Evolutionary conservation across 768 basidiomycete genomes (phyloP).

Genomic region (Cystobasidium onofrii): DNA sequence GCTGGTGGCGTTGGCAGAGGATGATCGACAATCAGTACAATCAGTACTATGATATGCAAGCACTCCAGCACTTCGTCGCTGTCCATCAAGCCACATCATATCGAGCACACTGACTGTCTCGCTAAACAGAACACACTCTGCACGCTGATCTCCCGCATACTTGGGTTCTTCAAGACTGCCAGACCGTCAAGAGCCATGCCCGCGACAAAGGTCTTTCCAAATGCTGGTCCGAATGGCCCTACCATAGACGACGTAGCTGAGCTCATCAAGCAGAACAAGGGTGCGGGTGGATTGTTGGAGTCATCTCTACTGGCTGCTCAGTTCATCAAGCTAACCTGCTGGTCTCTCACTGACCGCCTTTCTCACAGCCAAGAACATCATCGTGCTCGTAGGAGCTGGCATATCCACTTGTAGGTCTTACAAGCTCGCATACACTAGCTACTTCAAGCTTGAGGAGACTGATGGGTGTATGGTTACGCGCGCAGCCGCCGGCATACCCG

Average conservation of each 20-base stretch:
- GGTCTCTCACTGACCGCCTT: neutral
- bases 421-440: too few species aligned
- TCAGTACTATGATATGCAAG: neutral
- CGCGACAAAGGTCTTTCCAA: constrained; percentile 5
- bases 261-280: constrained; percentile 37
- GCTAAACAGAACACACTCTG: neutral
- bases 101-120: neutral
- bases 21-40: neutral
- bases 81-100: too few species aligned
- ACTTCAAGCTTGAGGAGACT: too few species aligned
- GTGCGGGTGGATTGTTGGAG: neutral
- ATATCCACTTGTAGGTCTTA: constrained; percentile 22
- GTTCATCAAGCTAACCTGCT: neutral
- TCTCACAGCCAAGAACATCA: constrained; percentile 30
- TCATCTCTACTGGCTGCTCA: too few species aligned
- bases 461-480: too few species aligned
- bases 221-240: constrained; percentile 11
- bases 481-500: constrained; percentile 55
- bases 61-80: too few species aligned
- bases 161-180: neutral
- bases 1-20: too few species aligned
- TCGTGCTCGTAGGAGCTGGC: constrained; percentile 29
- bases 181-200: neutral
- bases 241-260: constrained; percentile 37
- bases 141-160: neutral